Evolutionary conservation across 1,139 yeast species (phyloP).

Genomic region (Ashbya aceris): DNA sequence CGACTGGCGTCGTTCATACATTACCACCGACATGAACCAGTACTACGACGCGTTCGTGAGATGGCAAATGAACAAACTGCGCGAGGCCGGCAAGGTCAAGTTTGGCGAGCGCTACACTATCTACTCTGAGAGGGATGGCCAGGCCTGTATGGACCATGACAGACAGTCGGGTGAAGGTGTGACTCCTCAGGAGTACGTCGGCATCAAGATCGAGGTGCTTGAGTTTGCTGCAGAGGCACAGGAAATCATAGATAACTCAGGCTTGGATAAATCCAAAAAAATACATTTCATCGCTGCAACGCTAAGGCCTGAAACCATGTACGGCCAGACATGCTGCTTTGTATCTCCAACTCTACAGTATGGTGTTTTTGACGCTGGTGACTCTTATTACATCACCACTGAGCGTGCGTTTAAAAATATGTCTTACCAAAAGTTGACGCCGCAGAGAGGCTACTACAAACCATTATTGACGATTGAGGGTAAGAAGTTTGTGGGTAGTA

Average conservation of each 20-base stretch:
- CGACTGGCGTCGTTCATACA: conserved; percentile 96
- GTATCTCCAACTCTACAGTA: conserved; percentile 91
- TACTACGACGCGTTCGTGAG: conserved; percentile 91
- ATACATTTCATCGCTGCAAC: conserved; percentile 91
- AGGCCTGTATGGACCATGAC: conserved; percentile 99
- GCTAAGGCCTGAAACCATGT: conserved; percentile 97
- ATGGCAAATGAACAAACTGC: conserved; percentile 93
- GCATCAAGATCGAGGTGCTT: conserved; percentile 69
- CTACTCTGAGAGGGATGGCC: conserved; percentile 96
- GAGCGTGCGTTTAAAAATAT: conserved; percentile 97
- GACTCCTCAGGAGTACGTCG: conserved; percentile 92
- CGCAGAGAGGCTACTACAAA: conserved; percentile 69
- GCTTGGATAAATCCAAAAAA: conserved; percentile 50
- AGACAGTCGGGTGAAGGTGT: conserved; percentile 97
- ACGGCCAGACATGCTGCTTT: conserved; percentile 96
- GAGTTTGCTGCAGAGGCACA: conserved; percentile 38
- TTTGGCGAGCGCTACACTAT: conserved; percentile 98
- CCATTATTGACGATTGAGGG: conserved; percentile 60
- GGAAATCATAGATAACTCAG: conserved; percentile 35
- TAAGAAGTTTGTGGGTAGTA: conserved; percentile 70
- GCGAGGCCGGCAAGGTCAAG: conserved; percentile 81
- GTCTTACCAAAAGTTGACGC: conserved; percentile 91
- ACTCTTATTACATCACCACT: conserved; percentile 76
- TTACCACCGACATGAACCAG: conserved; percentile 91
- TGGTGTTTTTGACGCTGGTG: conserved; percentile 86